Conservation (phyloP, 164 flowering plant genomes). For the Macadamia integrifolia region DNA sequence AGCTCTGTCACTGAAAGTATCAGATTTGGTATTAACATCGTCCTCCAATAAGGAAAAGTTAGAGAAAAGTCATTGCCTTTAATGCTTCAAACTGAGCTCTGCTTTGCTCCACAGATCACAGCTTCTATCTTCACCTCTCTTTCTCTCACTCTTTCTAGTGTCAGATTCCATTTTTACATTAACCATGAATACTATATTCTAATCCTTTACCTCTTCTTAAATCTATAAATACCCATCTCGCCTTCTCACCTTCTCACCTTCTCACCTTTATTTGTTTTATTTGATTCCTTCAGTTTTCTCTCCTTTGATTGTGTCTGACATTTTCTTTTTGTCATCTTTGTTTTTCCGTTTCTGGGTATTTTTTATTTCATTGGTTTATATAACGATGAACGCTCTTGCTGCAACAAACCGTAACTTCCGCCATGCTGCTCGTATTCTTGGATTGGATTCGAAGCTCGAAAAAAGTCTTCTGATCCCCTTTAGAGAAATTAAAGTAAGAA, state of each 20-base stretch:
- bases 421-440: conserved; percentile 58
- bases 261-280: background rate
- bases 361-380: background rate
- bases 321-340: background rate
- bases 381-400: conserved; percentile 61
- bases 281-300: background rate
- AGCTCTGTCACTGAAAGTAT: too few relatives aligned
- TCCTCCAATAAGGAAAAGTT: too few relatives aligned
- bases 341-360: background rate
- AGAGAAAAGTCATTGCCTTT: too few relatives aligned
- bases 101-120: too few relatives aligned
- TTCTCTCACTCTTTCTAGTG: too few relatives aligned
- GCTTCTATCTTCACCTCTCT: too few relatives aligned
- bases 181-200: too few relatives aligned
- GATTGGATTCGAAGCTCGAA: conserved; percentile 69
- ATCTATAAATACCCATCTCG: background rate
- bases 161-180: too few relatives aligned
- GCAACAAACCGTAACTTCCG: conserved; percentile 72
- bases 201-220: background rate
- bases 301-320: background rate
- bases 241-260: conserved; percentile 1
- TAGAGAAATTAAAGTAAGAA: conserved; percentile 62
- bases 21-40: too few relatives aligned
- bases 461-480: conserved; percentile 71
- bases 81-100: too few relatives aligned